phyloP scores from a whole-genome alignment of 352 stramenopile genomes.

The Phytophthora megakarya region DNA sequence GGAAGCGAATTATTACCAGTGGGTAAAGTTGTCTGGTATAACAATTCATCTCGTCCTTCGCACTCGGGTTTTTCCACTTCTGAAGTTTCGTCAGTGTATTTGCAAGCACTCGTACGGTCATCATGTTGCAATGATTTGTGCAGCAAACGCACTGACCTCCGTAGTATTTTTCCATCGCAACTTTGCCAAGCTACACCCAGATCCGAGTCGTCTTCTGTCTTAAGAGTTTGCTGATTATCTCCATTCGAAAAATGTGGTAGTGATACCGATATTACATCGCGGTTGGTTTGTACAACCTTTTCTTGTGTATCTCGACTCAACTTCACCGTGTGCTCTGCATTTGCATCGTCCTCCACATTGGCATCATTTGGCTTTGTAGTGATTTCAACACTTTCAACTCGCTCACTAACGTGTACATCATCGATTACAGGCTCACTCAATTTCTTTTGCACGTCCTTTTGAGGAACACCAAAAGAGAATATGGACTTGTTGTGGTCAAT shows the following conservation, averaged over 20 bases:
- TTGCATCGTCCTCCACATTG: neutral
- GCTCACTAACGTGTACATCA: neutral
- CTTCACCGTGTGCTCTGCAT: neutral
- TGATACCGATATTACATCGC: constrained; percentile 19
- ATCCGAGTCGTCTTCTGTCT: constrained; percentile 2
- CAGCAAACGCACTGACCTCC: neutral
- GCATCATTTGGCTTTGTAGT: neutral
- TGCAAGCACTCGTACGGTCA: neutral
- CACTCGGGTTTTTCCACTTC: neutral
- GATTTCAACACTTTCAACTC: neutral
- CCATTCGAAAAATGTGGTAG: constrained; percentile 1
- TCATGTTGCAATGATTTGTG: neutral
- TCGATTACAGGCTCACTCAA: neutral
- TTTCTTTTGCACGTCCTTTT: neutral
- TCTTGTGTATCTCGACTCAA: neutral
- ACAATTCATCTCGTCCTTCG: neutral
- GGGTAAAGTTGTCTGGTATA: neutral
- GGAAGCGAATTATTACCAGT: neutral
- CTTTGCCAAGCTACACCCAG: constrained; percentile 21
- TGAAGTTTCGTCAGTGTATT: neutral
- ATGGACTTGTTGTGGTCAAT: constrained; percentile 6
- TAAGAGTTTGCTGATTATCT: neutral
- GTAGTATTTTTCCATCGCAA: constrained; percentile 29
- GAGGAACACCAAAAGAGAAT: constrained; percentile 20
- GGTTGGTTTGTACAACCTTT: neutral